These are phyloP conservation scores for Plasmodium blacklocki DNA, from an alignment of 169 alveolate genomes.

Conservation along the genomic window DNA sequence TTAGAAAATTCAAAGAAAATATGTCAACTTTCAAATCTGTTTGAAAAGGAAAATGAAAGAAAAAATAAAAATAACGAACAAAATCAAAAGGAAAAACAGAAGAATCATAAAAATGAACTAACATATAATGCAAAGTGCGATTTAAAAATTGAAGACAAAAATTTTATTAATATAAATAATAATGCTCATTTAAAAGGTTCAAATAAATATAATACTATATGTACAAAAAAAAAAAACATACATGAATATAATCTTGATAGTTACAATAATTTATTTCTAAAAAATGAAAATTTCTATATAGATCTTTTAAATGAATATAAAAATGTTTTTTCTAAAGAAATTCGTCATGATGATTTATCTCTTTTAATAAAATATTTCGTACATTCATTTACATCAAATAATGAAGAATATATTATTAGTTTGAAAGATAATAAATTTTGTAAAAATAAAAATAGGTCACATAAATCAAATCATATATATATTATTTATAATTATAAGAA, in stretches of 20 bases:
- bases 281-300: conserved; percentile 25
- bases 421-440: conserved; percentile 73
- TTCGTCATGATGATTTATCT: conserved; percentile 1
- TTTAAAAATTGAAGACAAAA: not conserved
- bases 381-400: conserved; percentile 29
- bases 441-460: conserved; percentile 59
- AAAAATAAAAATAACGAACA: not conserved
- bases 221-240: conserved; percentile 24
- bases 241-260: conserved; percentile 12
- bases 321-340: conserved; percentile 5
- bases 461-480: conserved; percentile 75
- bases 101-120: no score
- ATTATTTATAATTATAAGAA: conserved; percentile 47
- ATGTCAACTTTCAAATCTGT: no score
- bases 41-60: not conserved
- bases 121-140: not conserved
- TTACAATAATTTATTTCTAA: conserved; percentile 39
- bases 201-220: conserved; percentile 32
- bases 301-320: conserved; percentile 55
- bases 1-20: no score
- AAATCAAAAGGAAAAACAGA: no score
- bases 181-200: not conserved
- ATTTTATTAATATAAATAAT: not conserved
- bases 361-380: conserved; percentile 52
- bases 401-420: conserved; percentile 55